phyloP scores from a whole-genome alignment of 805 yeast genomes.

The Hanseniaspora nectarophila region DNA sequence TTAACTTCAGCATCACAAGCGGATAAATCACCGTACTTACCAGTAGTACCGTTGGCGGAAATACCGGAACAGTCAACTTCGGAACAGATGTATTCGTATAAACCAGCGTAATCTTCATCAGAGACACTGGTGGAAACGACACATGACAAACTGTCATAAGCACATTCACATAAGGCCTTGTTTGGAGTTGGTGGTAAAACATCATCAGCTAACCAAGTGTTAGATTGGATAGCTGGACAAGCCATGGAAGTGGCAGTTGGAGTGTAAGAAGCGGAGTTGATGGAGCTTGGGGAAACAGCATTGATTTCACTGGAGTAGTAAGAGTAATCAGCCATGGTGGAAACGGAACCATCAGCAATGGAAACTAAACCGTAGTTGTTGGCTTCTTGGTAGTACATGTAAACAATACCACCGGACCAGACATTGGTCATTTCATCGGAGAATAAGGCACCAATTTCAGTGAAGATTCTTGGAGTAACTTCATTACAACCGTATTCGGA shows the following conservation, averaged over 20 bases:
- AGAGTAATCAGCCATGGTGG: slow-evolving; percentile 51
- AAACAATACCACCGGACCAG: slow-evolving; percentile 86
- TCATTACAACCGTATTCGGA: slow-evolving; percentile 75
- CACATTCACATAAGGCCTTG: slow-evolving; percentile 50
- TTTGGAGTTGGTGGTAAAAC: slow-evolving; percentile 71
- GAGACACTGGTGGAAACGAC: slow-evolving; percentile 37
- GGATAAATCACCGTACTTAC: slow-evolving; percentile 61
- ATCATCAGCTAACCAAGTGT: slow-evolving; percentile 56
- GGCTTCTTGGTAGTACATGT: slow-evolving; percentile 69
- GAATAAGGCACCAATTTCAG: slow-evolving; percentile 57
- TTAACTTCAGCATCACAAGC: slow-evolving; percentile 57
- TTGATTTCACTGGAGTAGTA: slow-evolving; percentile 51
- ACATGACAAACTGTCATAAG: slow-evolving; percentile 45
- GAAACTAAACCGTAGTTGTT: slow-evolving; percentile 66
- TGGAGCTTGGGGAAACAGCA: slow-evolving; percentile 42
- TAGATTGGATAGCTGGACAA: slow-evolving; percentile 46
- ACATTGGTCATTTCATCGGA: slow-evolving; percentile 61
- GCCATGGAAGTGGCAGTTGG: slow-evolving; percentile 37
- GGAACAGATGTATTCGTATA: slow-evolving; percentile 50
- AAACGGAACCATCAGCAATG: slow-evolving; percentile 36
- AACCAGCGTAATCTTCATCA: slow-evolving; percentile 44
- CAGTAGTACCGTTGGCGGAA: slow-evolving; percentile 48
- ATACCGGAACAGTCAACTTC: slow-evolving; percentile 49
- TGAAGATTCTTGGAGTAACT: slow-evolving; percentile 57
- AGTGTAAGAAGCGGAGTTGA: slow-evolving; percentile 30